Base-by-base conservation (phyloP, 1,139 yeast species). In the Yamadazyma dushanensis region DNA sequence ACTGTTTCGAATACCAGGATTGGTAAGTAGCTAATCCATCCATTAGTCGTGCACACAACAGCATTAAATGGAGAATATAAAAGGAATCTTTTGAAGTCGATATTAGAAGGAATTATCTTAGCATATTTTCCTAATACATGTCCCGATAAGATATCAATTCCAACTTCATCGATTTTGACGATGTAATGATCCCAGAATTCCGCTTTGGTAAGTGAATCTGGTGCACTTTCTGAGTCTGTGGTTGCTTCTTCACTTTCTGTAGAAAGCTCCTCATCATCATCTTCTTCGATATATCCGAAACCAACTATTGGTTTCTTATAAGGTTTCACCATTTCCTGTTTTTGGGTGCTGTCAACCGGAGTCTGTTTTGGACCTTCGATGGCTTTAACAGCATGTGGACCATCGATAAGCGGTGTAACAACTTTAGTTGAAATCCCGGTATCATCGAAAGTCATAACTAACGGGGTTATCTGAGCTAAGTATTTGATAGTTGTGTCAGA, bases 261-360 rank as follows among this genome's bases (percentile, higher is more conserved):
- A 19, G 21, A 17, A 9, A 25, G 43, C 8, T 34, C 49, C 8
- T 46, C 53, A 6, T 46, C 45, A 7, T 53, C 63, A 2, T 51
- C 35, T 3, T 53, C 49, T 26, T 63, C 68, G 14, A 66, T 41
- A 41, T 54, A 70, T 0, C 76, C 76, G 46, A 67, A 69, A 0
- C 76, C 76, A 24, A 46, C 49, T 15, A 38, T 44, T 1, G 72
- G 70, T 27, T 51, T 56, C 1, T 40, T 44, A 39, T 69, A 70
- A 5, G 37, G 5, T 16, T 25, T 16, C 5, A 29, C 30, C 8
- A 16, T 11, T 21, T 21, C n/a, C 24, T 21, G n/a, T 23, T 23
- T 11, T 9, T 23, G 11, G 13, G 26, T 8, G 5, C 7, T 5
- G 7, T 9, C 26, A 8, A 11, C 13, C n/a, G n/a, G n/a, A n/a